Conservation (phyloP, 257 asterid species). For the Plantago major region DNA sequence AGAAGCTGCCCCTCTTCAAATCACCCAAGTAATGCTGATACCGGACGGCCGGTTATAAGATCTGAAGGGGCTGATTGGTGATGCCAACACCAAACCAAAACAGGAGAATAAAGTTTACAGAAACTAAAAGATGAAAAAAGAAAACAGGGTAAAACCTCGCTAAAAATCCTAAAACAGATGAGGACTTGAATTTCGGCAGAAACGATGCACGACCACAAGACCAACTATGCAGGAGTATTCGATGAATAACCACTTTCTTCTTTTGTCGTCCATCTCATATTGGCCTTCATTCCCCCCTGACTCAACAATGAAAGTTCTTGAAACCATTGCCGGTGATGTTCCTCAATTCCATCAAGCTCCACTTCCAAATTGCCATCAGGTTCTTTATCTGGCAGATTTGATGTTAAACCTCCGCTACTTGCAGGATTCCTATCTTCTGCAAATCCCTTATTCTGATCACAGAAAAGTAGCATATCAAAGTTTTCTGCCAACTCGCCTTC, state of each 20-base stretch:
- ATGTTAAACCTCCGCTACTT: conserved; percentile 26
- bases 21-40: too few relatives aligned
- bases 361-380: conserved; percentile 19
- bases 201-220: too few relatives aligned
- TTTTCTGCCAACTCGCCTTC: conserved; percentile 20
- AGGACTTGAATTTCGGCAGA: too few relatives aligned
- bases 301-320: conserved; percentile 29
- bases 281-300: conserved; percentile 30
- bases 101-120: too few relatives aligned
- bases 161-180: neutral
- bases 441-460: conserved; percentile 17
- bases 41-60: too few relatives aligned
- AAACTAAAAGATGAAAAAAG: neutral
- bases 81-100: too few relatives aligned
- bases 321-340: conserved; percentile 29
- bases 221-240: neutral
- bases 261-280: conserved; percentile 43
- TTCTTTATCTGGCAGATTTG: conserved; percentile 23
- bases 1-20: too few relatives aligned
- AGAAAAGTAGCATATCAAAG: conserved; percentile 15
- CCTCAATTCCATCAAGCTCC: conserved; percentile 32
- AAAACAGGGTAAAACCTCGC: neutral
- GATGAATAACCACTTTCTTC: conserved; percentile 24
- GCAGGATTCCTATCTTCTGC: conserved; percentile 25
- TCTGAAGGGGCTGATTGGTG: too few relatives aligned